Conservation (phyloP, 192 early-diverging fungal genomes). For the Oehlia diaphana region DNA sequence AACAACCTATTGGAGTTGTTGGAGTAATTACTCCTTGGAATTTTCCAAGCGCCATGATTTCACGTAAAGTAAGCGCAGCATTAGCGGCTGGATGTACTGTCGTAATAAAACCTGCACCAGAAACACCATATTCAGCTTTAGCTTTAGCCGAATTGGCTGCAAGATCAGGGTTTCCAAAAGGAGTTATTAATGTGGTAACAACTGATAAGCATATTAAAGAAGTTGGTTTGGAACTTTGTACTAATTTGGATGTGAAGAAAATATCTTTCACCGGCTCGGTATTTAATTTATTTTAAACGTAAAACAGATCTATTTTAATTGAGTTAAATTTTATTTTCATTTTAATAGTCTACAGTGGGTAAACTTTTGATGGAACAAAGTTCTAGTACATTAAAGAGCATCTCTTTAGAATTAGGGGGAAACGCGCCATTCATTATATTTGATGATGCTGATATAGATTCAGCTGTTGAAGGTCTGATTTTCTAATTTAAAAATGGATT, state of each 20-base stretch:
- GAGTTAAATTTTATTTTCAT: background rate
- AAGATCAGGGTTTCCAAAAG: conserved; percentile 63
- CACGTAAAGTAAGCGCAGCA: conserved; percentile 72
- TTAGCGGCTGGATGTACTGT: conserved; percentile 75
- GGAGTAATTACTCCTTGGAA: conserved; percentile 75
- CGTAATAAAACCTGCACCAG: conserved; percentile 69
- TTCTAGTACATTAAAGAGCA: conserved; percentile 67
- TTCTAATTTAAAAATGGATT: background rate
- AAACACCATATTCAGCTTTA: conserved; percentile 56
- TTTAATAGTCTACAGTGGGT: conserved; percentile 59
- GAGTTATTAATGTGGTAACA: conserved; percentile 71
- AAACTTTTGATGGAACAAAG: conserved; percentile 63
- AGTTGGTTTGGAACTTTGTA: conserved; percentile 54
- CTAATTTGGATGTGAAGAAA: conserved; percentile 62
- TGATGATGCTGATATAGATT: conserved; percentile 72
- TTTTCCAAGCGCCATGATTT: conserved; percentile 86
- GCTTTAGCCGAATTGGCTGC: conserved; percentile 53
- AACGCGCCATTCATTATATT: conserved; percentile 83
- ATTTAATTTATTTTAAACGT: conserved; percentile 22
- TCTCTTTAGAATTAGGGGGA: conserved; percentile 83
- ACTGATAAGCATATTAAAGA: conserved; percentile 48
- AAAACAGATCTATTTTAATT: background rate
- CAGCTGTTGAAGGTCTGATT: conserved; percentile 58
- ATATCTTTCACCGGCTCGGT: conserved; percentile 81
- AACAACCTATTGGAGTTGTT: conserved; percentile 78